Evolutionary conservation across 2,329 filamentous ascomycete genomes (phyloP).

Genomic region (Rugonectria rugulosa): DNA sequence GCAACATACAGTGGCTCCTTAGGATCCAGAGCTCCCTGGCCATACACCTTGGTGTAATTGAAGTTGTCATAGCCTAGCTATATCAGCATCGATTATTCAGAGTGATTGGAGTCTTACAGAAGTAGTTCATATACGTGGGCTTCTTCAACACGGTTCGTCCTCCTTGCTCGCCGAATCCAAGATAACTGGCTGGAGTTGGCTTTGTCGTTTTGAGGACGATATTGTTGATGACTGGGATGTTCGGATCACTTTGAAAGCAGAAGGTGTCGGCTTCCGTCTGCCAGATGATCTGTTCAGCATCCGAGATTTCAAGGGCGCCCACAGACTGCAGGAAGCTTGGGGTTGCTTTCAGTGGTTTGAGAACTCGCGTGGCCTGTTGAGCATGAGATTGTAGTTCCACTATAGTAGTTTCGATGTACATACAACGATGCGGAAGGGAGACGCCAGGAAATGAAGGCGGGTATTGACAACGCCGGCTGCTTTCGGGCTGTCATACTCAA

Average conservation of each 20-base stretch:
- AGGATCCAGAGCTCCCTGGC: background rate
- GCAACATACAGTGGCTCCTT: slow-evolving; percentile 7
- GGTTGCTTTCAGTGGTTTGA: background rate
- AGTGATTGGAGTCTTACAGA: background rate
- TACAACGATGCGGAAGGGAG: slow-evolving; percentile 8
- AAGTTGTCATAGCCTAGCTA: slow-evolving; percentile 1
- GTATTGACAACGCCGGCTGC: background rate
- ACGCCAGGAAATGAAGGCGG: background rate
- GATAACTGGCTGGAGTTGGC: slow-evolving; percentile 3
- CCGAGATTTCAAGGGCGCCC: background rate
- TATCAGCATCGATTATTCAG: background rate
- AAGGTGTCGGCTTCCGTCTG: slow-evolving; percentile 1
- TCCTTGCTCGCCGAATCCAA: slow-evolving; percentile 13
- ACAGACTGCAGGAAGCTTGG: background rate
- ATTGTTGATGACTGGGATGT: slow-evolving; percentile 4
- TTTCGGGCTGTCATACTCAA: background rate
- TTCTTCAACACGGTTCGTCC: slow-evolving; percentile 10
- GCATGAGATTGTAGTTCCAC: background rate
- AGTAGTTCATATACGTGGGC: slow-evolving; percentile 11
- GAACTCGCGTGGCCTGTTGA: background rate
- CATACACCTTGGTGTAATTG: slow-evolving; percentile 8
- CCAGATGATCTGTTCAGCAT: slow-evolving; percentile 6
- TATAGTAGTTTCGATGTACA: background rate
- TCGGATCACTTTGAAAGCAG: background rate
- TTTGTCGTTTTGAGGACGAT: slow-evolving; percentile 1